Percentiles rank a stretch among this genome's conserved stretches.
These are phyloP conservation scores for Lentinula aciculospora DNA, from an alignment of 768 basidiomycete genomes.

Conservation along the genomic window DNA sequence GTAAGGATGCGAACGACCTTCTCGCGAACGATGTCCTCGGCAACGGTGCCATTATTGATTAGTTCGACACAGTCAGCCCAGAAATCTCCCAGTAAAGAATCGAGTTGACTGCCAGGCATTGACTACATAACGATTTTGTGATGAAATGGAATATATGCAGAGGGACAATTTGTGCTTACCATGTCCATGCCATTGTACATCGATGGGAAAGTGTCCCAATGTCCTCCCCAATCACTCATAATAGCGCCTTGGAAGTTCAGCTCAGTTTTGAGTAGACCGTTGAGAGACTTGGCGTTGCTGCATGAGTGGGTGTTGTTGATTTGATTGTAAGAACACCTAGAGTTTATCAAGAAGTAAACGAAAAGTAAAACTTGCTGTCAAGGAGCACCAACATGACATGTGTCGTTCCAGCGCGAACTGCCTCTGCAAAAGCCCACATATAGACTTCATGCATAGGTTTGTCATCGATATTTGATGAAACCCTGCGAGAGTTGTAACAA, in stretches of 20 bases:
- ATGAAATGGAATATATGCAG: not conserved
- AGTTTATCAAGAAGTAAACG: not conserved
- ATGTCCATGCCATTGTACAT: slow-evolving; percentile 15
- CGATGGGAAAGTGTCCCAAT: not conserved
- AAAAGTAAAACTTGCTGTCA: slow-evolving; percentile 13
- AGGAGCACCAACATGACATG: slow-evolving; percentile 18
- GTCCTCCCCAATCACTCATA: slow-evolving; percentile 39
- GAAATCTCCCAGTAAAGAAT: not conserved
- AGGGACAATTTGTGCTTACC: not conserved
- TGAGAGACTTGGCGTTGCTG: slow-evolving; percentile 35
- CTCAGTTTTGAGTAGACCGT: slow-evolving; percentile 40
- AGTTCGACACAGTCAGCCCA: slow-evolving; percentile 25
- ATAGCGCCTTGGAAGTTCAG: slow-evolving; percentile 39
- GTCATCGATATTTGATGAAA: slow-evolving; percentile 34
- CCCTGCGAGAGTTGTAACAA: not conserved
- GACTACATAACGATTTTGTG: slow-evolving; percentile 1
- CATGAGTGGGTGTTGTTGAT: slow-evolving; percentile 41
- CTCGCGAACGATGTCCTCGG: slow-evolving; percentile 41
- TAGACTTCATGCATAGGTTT: slow-evolving; percentile 30
- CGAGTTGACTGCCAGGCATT: slow-evolving; percentile 8
- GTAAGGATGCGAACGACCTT: slow-evolving; percentile 56
- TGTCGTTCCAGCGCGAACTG: slow-evolving; percentile 27
- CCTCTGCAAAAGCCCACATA: slow-evolving; percentile 20
- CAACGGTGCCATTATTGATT: slow-evolving; percentile 44
- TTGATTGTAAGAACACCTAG: slow-evolving; percentile 18